Percentiles rank a stretch among this genome's conserved stretches.
Conservation (phyloP, 2,329 filamentous ascomycete genomes). For the Macrophomina pseudophaseolina region DNA sequence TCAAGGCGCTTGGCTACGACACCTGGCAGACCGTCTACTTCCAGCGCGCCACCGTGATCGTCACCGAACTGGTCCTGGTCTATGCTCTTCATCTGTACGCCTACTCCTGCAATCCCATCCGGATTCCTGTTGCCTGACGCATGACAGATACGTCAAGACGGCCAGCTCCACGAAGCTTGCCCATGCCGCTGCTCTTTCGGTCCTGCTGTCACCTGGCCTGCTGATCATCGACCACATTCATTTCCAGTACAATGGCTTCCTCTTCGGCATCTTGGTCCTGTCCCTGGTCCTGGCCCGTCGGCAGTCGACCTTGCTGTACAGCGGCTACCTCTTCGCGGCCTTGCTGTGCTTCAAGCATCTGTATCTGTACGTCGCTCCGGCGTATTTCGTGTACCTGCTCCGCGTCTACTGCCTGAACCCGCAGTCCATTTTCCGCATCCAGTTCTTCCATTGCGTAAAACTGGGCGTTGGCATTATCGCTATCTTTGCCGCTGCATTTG, state of each 20-base stretch:
- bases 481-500: constrained; percentile 82
- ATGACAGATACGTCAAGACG: constrained; percentile 73
- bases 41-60: constrained; percentile 84
- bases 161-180: constrained; percentile 76
- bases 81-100: constrained; percentile 78
- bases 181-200: constrained; percentile 84
- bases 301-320: constrained; percentile 74
- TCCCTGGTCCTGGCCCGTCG: constrained; percentile 84
- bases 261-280: constrained; percentile 88
- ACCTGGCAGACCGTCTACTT: constrained; percentile 96
- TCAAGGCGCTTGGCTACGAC: constrained; percentile 82
- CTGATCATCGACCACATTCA: constrained; percentile 98
- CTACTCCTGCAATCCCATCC: constrained; percentile 1
- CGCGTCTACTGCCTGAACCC: constrained; percentile 84
- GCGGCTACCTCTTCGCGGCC: constrained; percentile 81
- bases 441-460: constrained; percentile 80
- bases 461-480: constrained; percentile 73
- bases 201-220: constrained; percentile 88
- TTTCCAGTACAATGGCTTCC: constrained; percentile 98
- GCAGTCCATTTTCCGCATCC: constrained; percentile 75
- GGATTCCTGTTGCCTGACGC: constrained; percentile 31
- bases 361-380: constrained; percentile 92
- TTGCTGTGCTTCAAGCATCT: constrained; percentile 97
- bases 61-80: constrained; percentile 81
- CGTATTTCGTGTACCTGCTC: constrained; percentile 94